Evolutionary conservation across 129 eudicot genomes (phyloP), one percentile per base, ranked within the genome.

Genomic region (Centaurea solstitialis): DNA sequence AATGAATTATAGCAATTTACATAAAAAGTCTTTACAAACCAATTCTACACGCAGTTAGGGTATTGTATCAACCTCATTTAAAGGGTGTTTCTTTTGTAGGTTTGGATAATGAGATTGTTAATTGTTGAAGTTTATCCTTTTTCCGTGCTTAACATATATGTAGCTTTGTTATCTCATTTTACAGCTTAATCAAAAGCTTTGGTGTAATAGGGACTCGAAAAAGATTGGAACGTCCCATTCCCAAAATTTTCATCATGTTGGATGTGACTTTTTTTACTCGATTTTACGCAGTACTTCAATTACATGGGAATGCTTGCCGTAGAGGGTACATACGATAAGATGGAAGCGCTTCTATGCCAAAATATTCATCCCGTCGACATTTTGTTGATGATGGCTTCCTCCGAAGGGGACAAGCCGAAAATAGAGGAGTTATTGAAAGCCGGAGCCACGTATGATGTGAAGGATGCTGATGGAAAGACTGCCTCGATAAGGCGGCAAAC

Each of bases 251-350:
- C 6, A 53, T 30, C 30, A 33, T 68, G 76, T 4, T 50, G 59
- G 47, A 30, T 53, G 26, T 69, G 11, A 33, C 40, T 37, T 15
- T 12, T 12, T 65, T 2, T 74, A 57, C 73, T 43, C 33, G 6
- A 15, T 17, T 43, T 23, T 38, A 24, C 39, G 79, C 88, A 92
- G 99, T 94, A 94, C 86, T 94, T 94, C 89, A 95, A 95, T 65
- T 92, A 95, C 89, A 95, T 94, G 99, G 99, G 99, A 28, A 95
- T 95, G 99, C 94, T 95, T 53, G 99, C 94, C 24, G 99, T 95
- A 38, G 97, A 95, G 74, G 99, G 99, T 40, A 75, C 99, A 8
- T 95, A 92, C 4, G 97, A 95, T 81, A 95, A 90, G 77, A 95
- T 95, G 99, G 97, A 94, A 73, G 97, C 92, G 76, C 99, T 94